Base-by-base conservation (phyloP, 2,329 filamentous ascomycete genomes). In the Stemphylium lycopersici region DNA sequence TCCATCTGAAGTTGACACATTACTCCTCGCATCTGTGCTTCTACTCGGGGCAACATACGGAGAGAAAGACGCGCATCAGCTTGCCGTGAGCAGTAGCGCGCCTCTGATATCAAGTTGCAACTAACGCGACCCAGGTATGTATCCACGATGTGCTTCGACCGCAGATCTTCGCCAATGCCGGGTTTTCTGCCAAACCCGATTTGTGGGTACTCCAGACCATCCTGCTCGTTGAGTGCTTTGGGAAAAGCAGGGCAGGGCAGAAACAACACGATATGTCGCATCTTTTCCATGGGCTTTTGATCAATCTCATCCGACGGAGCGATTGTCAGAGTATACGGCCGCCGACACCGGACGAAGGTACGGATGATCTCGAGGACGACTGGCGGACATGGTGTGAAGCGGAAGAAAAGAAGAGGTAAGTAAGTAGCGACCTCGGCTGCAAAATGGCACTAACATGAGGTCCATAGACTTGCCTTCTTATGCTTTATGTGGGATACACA, bases 401-500 rank as follows among this genome's bases (percentile, higher is more conserved):
- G 1, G 84, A 87, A 62, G 82, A 85, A 56, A 83, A 83, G 52
- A 86, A 86, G 69, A 79, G 84, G 74, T 80, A 64, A 31, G 26
- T 7, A 42, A 29, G 8, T 11, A 1, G 7, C 10, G 26, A 6
- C 7, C 6, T 10, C 10, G 26, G 26, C 8, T 1, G 26, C 2
- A 10, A 29, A 7, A 10, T 29, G 1, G 11, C n/a, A 26, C 15
- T 26, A 29, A 26, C 2, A 15, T 26, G 24, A 33, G 38, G 38
- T 12, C 43, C 16, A 40, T 20, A 80, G 79, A 47, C 71, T 85
- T 0, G 83, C 84, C 0, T 78, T 87, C 34, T 75, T 86, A 4
- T 87, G 84, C 63, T 88, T 88, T 66, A 83, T 87, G 76, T 87
- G 85, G 85, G 85, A 87, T 59, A 86, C 84, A 0, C 84, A 87